Evolutionary conservation across 164 flowering plant genomes (phyloP).

Genomic region (Piper longum): DNA sequence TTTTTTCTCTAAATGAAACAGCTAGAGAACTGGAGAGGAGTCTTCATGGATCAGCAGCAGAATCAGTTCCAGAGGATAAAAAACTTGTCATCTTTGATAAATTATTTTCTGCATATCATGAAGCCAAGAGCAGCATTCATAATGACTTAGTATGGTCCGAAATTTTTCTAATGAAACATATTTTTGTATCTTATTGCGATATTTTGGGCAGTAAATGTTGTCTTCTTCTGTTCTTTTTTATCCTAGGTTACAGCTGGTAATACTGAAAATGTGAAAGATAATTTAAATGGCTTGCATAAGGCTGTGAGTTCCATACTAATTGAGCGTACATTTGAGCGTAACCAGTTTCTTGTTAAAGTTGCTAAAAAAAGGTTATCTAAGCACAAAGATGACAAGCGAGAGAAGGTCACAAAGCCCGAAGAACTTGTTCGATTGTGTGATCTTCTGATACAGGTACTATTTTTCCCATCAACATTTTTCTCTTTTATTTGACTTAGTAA

Average conservation of each 20-base stretch:
- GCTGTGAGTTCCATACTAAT: slow-evolving; percentile 84
- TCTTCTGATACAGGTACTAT: slow-evolving; percentile 71
- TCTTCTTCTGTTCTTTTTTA: slow-evolving; percentile 8
- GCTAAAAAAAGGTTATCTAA: slow-evolving; percentile 67
- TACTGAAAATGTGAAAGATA: slow-evolving; percentile 59
- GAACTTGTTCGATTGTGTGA: slow-evolving; percentile 94
- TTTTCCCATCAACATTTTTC: background rate
- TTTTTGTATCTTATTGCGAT: background rate
- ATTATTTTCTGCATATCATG: slow-evolving; percentile 82
- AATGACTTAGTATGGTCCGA: slow-evolving; percentile 62
- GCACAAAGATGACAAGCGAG: slow-evolving; percentile 61
- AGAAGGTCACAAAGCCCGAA: slow-evolving; percentile 80
- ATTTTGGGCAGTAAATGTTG: background rate
- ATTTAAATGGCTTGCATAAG: slow-evolving; percentile 87
- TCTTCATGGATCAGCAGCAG: slow-evolving; percentile 42
- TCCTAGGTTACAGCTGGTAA: background rate
- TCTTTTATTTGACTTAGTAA: background rate
- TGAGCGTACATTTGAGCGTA: slow-evolving; percentile 80
- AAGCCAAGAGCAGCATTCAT: slow-evolving; percentile 83
- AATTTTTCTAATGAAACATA: background rate
- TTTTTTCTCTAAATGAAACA: slow-evolving; percentile 13
- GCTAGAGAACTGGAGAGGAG: slow-evolving; percentile 98
- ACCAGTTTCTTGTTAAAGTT: slow-evolving; percentile 62
- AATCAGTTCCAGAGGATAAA: slow-evolving; percentile 73
- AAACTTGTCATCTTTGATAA: slow-evolving; percentile 65